Evolutionary conservation across 305 asterid species (phyloP).

Genomic region (Salvia sclarea): DNA sequence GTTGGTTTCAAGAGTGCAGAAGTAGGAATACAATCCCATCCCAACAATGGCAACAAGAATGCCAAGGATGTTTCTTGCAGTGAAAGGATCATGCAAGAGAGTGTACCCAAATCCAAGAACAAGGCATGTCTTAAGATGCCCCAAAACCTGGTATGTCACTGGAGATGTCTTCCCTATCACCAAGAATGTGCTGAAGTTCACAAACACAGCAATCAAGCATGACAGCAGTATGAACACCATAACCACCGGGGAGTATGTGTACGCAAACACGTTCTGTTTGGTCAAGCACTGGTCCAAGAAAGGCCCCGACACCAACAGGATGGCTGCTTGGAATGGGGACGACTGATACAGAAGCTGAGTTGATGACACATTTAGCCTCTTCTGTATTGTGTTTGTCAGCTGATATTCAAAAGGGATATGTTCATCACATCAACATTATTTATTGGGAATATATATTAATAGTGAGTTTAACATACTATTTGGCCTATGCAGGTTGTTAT

Average conservation of each 20-base stretch:
- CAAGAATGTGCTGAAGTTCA: slow-evolving; percentile 87
- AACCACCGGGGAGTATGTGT: slow-evolving; percentile 63
- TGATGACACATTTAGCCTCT: slow-evolving; percentile 78
- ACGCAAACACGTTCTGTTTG: slow-evolving; percentile 65
- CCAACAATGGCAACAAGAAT: slow-evolving; percentile 81
- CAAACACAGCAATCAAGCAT: slow-evolving; percentile 84
- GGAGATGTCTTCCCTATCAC: slow-evolving; percentile 95
- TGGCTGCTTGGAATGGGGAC: slow-evolving; percentile 87
- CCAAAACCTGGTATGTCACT: slow-evolving; percentile 85
- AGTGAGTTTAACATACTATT: too few species aligned
- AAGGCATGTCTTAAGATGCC: slow-evolving; percentile 84
- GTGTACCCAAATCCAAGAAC: slow-evolving; percentile 85
- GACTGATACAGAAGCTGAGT: slow-evolving; percentile 86
- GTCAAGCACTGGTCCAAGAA: slow-evolving; percentile 70
- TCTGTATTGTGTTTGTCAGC: slow-evolving; percentile 95
- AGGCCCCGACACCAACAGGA: slow-evolving; percentile 73
- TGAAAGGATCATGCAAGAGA: slow-evolving; percentile 87
- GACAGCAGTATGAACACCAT: slow-evolving; percentile 77
- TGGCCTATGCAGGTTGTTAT: slow-evolving; percentile 84
- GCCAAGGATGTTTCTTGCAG: slow-evolving; percentile 74
- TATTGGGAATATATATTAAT: slow-evolving; percentile 1
- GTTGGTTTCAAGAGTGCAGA: slow-evolving; percentile 72
- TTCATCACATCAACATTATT: too few species aligned
- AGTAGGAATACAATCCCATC: slow-evolving; percentile 80
- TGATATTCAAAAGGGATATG: slow-evolving; percentile 21